Evolutionary conservation across 441 rosid genomes (phyloP), one percentile per base, ranked within the genome.

Genomic region (Syzygium syzygioides): DNA sequence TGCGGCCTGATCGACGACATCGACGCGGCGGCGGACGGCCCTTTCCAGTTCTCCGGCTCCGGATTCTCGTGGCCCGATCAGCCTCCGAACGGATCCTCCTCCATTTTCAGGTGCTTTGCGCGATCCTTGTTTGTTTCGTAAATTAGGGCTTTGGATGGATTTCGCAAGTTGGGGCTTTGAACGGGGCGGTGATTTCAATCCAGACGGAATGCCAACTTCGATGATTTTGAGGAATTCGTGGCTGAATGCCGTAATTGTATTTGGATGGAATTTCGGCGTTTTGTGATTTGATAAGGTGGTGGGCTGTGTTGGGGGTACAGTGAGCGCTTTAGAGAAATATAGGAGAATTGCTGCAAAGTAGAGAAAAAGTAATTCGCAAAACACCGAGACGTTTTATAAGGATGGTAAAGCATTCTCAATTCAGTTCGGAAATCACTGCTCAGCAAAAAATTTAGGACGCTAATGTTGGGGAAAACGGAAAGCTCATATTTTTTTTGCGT

Each of bases 11-110:
- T 96, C 88, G 98, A 96, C 88, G 99, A 96, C 54, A 90, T 93
- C 87, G 90, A 95, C 23, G 95, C 93, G 79, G 92, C 93, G 54
- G 96, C 94, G 86, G 92, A 93, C 30, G 93, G 90, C 56, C 91
- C 89, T 89, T 96, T 93, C 93, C 92, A 95, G 6, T 95, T 92
- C 60, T 94, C 94, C 68, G 93, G 91, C 84, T 80, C 96, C 10
- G 95, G 94, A 0, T 97, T 97, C 90, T 90, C 96, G 68, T 97
- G 98, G 98, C 94, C 98, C 2, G 89, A 88, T 13, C 97, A 93
- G 91, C 92, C 96, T 66, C 86, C 92, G 54, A 93, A 91, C 80
- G 95, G 92, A 80, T 90, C 96, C 50, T 90, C 96, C 50, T 87
- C 98, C 41, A 92, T 93, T 88, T 94, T 90, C 91, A 90, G 98